Evolutionary conservation across 1,284 basidiomycete species (phyloP).

Genomic region (Naganishia albida): DNA sequence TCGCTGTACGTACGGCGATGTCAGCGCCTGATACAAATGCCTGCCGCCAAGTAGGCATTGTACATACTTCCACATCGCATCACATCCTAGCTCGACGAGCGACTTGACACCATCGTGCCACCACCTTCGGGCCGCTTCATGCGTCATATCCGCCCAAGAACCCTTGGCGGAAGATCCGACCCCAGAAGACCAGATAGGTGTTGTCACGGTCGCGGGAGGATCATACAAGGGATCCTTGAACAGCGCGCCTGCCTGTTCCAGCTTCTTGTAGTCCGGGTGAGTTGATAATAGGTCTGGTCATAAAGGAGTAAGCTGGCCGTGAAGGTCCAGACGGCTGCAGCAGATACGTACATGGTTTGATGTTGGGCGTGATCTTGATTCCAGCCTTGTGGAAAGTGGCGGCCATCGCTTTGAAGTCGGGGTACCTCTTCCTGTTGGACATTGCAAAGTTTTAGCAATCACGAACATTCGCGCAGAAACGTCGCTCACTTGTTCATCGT

Average conservation of each 20-base stretch:
- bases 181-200: slow-evolving; percentile 52
- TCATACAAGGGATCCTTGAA: slow-evolving; percentile 49
- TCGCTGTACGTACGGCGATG: slow-evolving; percentile 41
- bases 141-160: slow-evolving; percentile 55
- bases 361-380: slow-evolving; percentile 55
- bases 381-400: slow-evolving; percentile 51
- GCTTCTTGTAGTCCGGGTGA: slow-evolving; percentile 50
- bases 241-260: slow-evolving; percentile 48
- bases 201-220: slow-evolving; percentile 46
- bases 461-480: not conserved
- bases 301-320: too few relatives aligned
- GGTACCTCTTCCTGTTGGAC: slow-evolving; percentile 47
- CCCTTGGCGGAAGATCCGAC: slow-evolving; percentile 53
- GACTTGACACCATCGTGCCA: slow-evolving; percentile 53
- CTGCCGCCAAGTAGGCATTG: not conserved
- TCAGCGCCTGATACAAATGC: not conserved
- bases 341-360: slow-evolving; percentile 50
- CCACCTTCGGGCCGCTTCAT: slow-evolving; percentile 51
- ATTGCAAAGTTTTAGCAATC: not conserved
- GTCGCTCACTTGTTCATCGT: slow-evolving; percentile 50
- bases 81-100: slow-evolving; percentile 52
- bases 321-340: not conserved
- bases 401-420: slow-evolving; percentile 54
- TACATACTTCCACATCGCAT: slow-evolving; percentile 55
- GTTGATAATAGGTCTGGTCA: slow-evolving; percentile 33